Base-by-base conservation (phyloP, 441 rosid species). In the Omphalea diandra region DNA sequence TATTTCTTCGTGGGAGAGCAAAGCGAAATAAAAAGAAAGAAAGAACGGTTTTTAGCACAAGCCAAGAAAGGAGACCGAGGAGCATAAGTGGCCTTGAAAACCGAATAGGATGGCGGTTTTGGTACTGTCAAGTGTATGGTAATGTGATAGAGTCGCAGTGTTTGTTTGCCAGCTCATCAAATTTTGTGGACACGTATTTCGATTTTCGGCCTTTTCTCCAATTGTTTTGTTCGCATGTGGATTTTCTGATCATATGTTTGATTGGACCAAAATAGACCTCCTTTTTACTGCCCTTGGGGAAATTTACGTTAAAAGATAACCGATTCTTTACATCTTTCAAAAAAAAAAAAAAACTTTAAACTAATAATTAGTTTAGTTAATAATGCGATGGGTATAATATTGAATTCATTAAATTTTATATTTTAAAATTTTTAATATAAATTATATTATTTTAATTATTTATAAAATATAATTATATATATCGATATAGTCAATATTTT, bases 1-100 rank as follows among this genome's bases (percentile, higher is more conserved):
- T 8, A n/a, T 72, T 63, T 70, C 69, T 71, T 63, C 63, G 69
- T 54, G 69, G 69, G 63, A 71, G 57, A 71, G 75, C 68, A 63
- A 71, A 69, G 65, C 2, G 22, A 55, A 41, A 54, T 14, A 57
- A 27, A 55, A 36, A 27, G 44, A 61, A 47, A 5, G 33, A 46
- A 36, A 46, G 64, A 47, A 59, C 58, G 46, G 73, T 58, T 69
- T 69, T 57, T 41, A 36, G 43, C 11, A 36, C 36, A 40, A 5
- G 32, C 57, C 44, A 44, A 44, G 44, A 56, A 15, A n/a, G n/a
- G 66, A 56, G 65, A 72, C 50, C 57, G 65, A 33, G 32, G 44
- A 18, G 75, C 56, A 38, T 32, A 64, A n/a, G 40, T 72, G 49
- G 70, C 64, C 46, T 32, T 22, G 50, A 40, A 44, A 65, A 43